phyloP scores from a whole-genome alignment of 768 basidiomycete species.

The Dacryopinax spathularia region DNA sequence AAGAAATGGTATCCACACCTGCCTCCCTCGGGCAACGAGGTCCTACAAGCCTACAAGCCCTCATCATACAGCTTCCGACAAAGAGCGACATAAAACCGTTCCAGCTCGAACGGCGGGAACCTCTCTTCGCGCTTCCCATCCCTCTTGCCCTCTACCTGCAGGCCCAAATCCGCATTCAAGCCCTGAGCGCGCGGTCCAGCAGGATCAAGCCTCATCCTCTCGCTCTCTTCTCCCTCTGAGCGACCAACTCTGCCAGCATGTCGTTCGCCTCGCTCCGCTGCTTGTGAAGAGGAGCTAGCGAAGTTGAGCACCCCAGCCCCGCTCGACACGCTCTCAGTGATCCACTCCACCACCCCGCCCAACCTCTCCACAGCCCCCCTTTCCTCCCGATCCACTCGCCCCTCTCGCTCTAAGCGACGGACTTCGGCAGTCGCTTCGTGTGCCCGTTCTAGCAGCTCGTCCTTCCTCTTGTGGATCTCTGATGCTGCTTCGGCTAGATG shows the following conservation, averaged over 20 bases:
- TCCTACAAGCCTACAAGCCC: conserved; percentile 55
- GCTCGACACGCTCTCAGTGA: not conserved
- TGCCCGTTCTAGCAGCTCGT: conserved; percentile 13
- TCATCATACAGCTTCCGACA: conserved; percentile 85
- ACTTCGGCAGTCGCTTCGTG: conserved; percentile 21
- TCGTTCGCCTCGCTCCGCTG: not conserved
- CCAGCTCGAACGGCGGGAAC: conserved; percentile 53
- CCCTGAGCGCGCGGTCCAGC: too few species aligned
- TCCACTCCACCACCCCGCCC: not conserved
- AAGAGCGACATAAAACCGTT: conserved; percentile 79
- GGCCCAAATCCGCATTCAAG: conserved; percentile 25
- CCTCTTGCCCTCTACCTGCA: conserved; percentile 29
- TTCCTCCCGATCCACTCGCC: conserved; percentile 21
- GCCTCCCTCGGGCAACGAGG: too few species aligned
- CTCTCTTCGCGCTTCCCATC: not conserved
- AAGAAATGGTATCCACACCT: too few species aligned
- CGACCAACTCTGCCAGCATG: not conserved
- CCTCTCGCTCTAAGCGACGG: conserved; percentile 26
- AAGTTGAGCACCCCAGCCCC: not conserved
- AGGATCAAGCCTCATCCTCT: not conserved
- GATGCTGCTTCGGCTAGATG: conserved; percentile 46
- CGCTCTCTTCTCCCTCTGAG: not conserved
- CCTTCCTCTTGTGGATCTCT: conserved; percentile 32
- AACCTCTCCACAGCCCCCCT: conserved; percentile 7
- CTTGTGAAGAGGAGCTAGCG: too few species aligned